A percentile compares a stretch with the other conserved stretches of the same genome.
phyloP scores from a whole-genome alignment of 1,284 basidiomycete species.

The Pseudozyma sp. region DNA sequence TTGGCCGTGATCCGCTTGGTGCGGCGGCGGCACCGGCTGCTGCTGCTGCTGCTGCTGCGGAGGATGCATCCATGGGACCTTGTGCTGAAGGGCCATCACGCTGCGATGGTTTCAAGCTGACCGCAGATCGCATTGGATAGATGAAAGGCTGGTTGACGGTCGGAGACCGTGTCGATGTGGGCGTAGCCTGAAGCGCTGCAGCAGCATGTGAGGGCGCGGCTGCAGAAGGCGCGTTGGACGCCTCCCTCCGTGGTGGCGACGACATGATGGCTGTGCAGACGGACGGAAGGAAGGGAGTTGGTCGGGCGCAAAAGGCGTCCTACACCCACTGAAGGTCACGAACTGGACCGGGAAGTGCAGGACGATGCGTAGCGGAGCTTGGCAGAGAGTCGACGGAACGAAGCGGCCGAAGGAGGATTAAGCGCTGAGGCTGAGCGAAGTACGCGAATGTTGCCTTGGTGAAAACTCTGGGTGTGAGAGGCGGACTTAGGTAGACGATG shows the following conservation, averaged over 20 bases:
- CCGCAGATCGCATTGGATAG: slow-evolving; percentile 61
- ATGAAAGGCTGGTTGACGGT: slow-evolving; percentile 56
- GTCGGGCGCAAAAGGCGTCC: background rate
- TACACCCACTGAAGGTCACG: slow-evolving; percentile 1
- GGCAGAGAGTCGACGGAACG: background rate
- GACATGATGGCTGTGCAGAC: slow-evolving; percentile 19
- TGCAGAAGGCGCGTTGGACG: slow-evolving; percentile 12
- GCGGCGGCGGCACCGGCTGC: background rate
- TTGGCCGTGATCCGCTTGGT: slow-evolving; percentile 11
- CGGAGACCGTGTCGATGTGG: slow-evolving; percentile 32
- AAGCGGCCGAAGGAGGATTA: background rate
- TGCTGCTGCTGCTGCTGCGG: slow-evolving; percentile 1
- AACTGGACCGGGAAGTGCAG: slow-evolving; percentile 1
- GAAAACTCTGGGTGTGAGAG: background rate
- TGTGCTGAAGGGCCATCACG: slow-evolving; percentile 16
- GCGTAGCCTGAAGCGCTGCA: slow-evolving; percentile 12
- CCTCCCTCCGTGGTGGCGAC: slow-evolving; percentile 19
- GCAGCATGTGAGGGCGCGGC: slow-evolving; percentile 6
- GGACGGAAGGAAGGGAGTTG: background rate
- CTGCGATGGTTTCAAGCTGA: slow-evolving; percentile 54
- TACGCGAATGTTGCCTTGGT: background rate
- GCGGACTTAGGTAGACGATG: background rate
- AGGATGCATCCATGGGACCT: slow-evolving; percentile 1
- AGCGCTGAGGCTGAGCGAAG: too few species aligned
- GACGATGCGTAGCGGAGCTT: background rate